phyloP scores from a whole-genome alignment of 345 rosid genomes.

The Pseudoturritis turrita region DNA sequence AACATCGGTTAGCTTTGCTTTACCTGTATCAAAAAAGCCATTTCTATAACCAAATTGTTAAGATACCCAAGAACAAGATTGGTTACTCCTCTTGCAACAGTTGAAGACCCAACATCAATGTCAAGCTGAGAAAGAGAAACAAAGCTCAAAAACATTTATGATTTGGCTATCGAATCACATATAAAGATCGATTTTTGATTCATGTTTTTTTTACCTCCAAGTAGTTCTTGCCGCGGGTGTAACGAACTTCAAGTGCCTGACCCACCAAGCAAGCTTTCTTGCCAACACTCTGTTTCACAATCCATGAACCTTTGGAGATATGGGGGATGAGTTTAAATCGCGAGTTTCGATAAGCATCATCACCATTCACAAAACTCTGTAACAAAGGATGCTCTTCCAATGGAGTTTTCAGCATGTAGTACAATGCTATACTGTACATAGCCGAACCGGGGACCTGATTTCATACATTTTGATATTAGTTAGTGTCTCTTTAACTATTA shows the following conservation, averaged over 20 bases:
- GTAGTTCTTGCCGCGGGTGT: conserved; percentile 71
- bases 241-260: conserved; percentile 63
- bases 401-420: conserved; percentile 71
- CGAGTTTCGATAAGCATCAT: conserved; percentile 82
- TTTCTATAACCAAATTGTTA: conserved; percentile 75
- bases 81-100: conserved; percentile 80
- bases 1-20: not conserved
- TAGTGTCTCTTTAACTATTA: not conserved
- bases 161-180: not conserved
- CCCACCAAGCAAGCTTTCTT: conserved; percentile 84
- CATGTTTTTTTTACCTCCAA: conserved; percentile 58
- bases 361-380: conserved; percentile 78
- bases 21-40: conserved; percentile 95
- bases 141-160: not conserved
- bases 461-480: not conserved
- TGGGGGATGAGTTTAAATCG: conserved; percentile 94
- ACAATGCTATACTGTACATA: conserved; percentile 57
- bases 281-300: conserved; percentile 93
- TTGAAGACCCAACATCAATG: conserved; percentile 86
- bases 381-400: conserved; percentile 67
- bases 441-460: conserved; percentile 71
- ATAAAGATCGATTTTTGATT: not conserved
- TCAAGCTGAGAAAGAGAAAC: conserved; percentile 44
- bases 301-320: conserved; percentile 97
- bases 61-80: conserved; percentile 83